A percentile compares a stretch with the other conserved stretches of the same genome.
These are phyloP conservation scores for Aspergillus sp. DNA, from an alignment of 2,329 filamentous ascomycete species.

Conservation along the genomic window DNA sequence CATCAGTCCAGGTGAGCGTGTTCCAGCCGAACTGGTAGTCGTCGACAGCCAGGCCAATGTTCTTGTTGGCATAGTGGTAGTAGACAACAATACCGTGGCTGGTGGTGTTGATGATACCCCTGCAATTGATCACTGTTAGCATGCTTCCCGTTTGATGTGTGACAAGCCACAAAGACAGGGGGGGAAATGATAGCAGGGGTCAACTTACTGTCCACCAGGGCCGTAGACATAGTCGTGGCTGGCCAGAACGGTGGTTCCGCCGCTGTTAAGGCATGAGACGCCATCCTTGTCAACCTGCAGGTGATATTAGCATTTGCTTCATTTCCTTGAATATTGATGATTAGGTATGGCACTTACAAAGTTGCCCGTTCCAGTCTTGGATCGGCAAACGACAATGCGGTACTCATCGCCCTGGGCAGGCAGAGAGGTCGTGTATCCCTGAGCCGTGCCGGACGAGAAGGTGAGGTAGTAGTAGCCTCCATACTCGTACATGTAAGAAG, in stretches of 20 bases:
- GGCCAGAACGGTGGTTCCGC: conserved; percentile 63
- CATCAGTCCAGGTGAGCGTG: conserved; percentile 43
- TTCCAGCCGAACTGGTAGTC: conserved; percentile 54
- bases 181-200: background rate
- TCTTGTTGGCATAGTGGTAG: conserved; percentile 63
- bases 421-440: conserved; percentile 55
- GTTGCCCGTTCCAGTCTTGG: conserved; percentile 51
- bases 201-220: conserved; percentile 65
- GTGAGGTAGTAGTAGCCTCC: conserved; percentile 65
- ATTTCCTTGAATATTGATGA: background rate
- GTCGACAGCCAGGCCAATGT: conserved; percentile 52
- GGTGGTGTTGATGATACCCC: conserved; percentile 36
- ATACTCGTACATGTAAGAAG: conserved; percentile 57
- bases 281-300: conserved; percentile 56
- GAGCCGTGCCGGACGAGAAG: conserved; percentile 61
- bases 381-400: conserved; percentile 65
- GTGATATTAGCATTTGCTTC: background rate
- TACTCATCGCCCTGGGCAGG: conserved; percentile 64
- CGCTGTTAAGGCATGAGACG: conserved; percentile 55
- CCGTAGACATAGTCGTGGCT: conserved; percentile 64
- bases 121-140: conserved; percentile 9
- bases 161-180: background rate
- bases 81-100: conserved; percentile 59
- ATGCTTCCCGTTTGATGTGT: background rate
- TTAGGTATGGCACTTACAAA: conserved; percentile 47